Base-by-base conservation (phyloP, 202 grass and related monocot genomes). In the Dendrocalamus latiflorus region DNA sequence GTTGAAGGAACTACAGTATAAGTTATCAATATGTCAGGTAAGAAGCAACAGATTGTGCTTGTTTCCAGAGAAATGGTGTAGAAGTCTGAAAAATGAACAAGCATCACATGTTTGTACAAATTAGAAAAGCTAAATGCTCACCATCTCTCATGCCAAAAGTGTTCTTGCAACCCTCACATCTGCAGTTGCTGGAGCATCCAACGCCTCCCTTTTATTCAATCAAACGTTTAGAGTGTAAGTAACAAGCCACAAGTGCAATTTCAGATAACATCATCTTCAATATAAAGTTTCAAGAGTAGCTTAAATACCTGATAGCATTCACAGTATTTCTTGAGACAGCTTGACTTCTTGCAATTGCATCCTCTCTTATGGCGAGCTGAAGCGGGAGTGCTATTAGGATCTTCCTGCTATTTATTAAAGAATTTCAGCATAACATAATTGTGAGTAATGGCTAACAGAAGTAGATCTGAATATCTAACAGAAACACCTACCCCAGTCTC, bases 301-400 rank as follows among this genome's bases (percentile, higher is more conserved):
- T 82, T 57, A 84, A 67, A 83, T 75, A 98, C 95, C 95, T 98
- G 95, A 70, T 90, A 98, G 70, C 95, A 98, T 88, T 98, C 95
- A 65, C 95, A 98, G 65, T 98, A 98, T 77, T 98, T 98, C 91
- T 98, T 98, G 39, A 95, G 89, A 84, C 95, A 98, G 47, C 87
- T 98, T 67, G 95, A 98, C 53, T 95, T 98, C 76, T 98, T 98
- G 79, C 95, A 98, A 81, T 98, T 98, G 82, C 95, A 98, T 87
- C 95, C 95, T 85, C 93, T 91, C 86, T 95, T 98, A 79, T 98
- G 95, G 18, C 95, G 92, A 58, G 95, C 90, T 49, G 95, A 98
- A 81, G 95, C 89, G 49, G 95, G 95, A 74, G 95, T 98, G 50
- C 59, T 93, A 71, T 93, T 93, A 86, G 87, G 82, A 72, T 95